These are phyloP conservation scores for Pleurozium schreberi DNA, from an alignment of 225 moss, liverwort and hornwort species.

Conservation along the genomic window DNA sequence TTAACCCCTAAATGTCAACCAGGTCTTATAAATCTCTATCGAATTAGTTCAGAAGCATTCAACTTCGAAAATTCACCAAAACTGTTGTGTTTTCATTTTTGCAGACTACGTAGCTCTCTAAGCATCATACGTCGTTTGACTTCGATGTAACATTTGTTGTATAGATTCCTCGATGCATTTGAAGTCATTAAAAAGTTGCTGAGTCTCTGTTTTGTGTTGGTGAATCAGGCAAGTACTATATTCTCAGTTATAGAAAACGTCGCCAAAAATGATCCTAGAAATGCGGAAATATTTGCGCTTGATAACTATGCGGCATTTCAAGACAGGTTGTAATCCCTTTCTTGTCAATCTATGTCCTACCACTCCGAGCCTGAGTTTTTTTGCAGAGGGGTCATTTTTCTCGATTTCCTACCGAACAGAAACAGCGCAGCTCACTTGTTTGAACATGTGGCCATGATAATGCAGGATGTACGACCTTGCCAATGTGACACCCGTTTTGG, in stretches of 20 bases:
- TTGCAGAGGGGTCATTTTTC: background rate
- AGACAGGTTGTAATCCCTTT: slow-evolving; percentile 41
- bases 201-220: background rate
- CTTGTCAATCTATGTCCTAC: background rate
- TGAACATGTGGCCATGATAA: background rate
- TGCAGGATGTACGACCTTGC: slow-evolving; percentile 91
- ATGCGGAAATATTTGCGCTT: slow-evolving; percentile 62
- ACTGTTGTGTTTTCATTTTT: background rate
- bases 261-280: slow-evolving; percentile 66
- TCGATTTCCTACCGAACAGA: background rate
- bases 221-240: slow-evolving; percentile 62
- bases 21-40: background rate
- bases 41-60: background rate
- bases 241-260: slow-evolving; percentile 62
- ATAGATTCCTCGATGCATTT: background rate
- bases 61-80: background rate
- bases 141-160: background rate
- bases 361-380: background rate
- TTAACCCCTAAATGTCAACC: background rate
- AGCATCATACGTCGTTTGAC: background rate
- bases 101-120: background rate
- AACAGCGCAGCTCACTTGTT: background rate
- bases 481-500: slow-evolving; percentile 57
- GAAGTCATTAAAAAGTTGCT: background rate
- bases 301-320: slow-evolving; percentile 96